phyloP scores from a whole-genome alignment of 2,329 filamentous ascomycete species.

The Alternaria arborescens region DNA sequence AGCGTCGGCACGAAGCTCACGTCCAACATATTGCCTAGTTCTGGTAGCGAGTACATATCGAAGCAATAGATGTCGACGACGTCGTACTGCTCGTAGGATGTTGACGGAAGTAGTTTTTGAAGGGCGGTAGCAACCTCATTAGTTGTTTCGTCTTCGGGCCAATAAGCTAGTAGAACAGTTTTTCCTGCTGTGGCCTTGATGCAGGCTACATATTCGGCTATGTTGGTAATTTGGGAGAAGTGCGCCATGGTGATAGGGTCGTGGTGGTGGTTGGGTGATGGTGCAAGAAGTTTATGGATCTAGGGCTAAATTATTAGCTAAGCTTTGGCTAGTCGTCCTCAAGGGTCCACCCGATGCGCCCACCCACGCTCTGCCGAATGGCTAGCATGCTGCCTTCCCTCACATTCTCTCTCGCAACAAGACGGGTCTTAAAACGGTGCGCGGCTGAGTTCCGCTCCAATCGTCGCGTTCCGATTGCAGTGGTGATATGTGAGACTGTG shows the following conservation, averaged over 20 bases:
- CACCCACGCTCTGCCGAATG: slow-evolving; percentile 24
- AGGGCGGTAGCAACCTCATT: slow-evolving; percentile 23
- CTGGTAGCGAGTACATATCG: slow-evolving; percentile 35
- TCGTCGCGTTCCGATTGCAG: neutral
- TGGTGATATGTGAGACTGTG: neutral
- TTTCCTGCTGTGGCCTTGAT: slow-evolving; percentile 29
- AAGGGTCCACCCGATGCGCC: neutral
- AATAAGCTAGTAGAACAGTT: slow-evolving; percentile 31
- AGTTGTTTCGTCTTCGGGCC: slow-evolving; percentile 33
- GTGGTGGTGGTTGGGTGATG: neutral
- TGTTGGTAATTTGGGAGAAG: slow-evolving; percentile 25
- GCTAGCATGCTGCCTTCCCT: neutral
- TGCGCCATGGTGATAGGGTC: slow-evolving; percentile 14
- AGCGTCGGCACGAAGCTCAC: slow-evolving; percentile 35
- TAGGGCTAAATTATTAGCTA: neutral
- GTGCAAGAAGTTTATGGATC: neutral
- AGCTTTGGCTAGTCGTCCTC: neutral
- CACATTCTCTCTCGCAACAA: neutral
- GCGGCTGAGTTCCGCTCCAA: neutral
- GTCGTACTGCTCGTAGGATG: slow-evolving; percentile 16
- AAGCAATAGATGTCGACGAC: slow-evolving; percentile 33
- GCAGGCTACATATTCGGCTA: slow-evolving; percentile 27
- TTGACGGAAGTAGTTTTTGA: slow-evolving; percentile 25
- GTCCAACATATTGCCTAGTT: slow-evolving; percentile 30
- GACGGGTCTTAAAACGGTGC: neutral